Evolutionary conservation across 164 flowering plant species (phyloP), one percentile per base, ranked within the genome.

Genomic region (Paratinospora sagittata): DNA sequence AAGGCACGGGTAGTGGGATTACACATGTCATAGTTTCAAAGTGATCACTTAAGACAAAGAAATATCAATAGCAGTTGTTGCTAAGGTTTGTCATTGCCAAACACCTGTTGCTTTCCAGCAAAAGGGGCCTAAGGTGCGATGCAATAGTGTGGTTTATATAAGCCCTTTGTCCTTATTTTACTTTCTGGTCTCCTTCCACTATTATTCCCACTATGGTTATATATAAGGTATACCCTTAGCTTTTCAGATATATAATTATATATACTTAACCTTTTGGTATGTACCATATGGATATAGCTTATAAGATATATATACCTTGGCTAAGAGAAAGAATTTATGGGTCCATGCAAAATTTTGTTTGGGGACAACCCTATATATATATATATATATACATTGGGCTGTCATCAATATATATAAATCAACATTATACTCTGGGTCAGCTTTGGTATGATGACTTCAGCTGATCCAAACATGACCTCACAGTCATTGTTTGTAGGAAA

Each of bases 161-260:
- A 52, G 58, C 58, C 58, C 58, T 52, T 52, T 17, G 21, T 52
- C 58, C 58, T 52, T 52, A 52, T 52, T 52, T 52, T 17, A 21
- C 58, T 17, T 52, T 52, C 58, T 17, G 58, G 58, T 52, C 58
- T 52, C 58, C 58, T 52, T 52, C 58, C 58, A 52, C 58, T 52
- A 52, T 52, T 52, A n/a, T 52, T 52, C 58, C 58, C 58, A 52
- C 58, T 52, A 52, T 52, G 58, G 7, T 16, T n/a, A n/a, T n/a
- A n/a, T n/a, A n/a, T 16, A 52, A 17, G 58, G 58, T 21, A 52
- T 19, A 16, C 55, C 5, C 55, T 49, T 14, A 2, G 3, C 17
- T 49, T 17, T 47, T 6, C 9, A n/a, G n/a, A n/a, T n/a, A n/a
- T n/a, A n/a, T n/a, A n/a, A n/a, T n/a, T 13, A 49, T 49, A 49